Percentiles rank a stretch among this genome's conserved stretches.
Conservation (phyloP, 1,284 basidiomycete species). For the Hemileia vastatrix region DNA sequence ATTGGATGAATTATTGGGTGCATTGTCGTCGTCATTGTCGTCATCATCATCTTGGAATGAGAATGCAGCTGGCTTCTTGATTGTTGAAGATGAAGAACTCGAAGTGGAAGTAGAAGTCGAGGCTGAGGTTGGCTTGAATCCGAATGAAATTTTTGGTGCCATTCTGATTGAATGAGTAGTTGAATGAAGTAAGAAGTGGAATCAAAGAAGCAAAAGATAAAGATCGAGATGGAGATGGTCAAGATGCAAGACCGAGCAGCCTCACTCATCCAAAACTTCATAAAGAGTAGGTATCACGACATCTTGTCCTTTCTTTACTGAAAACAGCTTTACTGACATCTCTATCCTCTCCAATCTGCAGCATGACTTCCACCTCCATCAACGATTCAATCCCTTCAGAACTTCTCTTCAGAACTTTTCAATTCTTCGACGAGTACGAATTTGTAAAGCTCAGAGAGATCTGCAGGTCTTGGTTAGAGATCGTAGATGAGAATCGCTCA, state of each 20-base stretch:
- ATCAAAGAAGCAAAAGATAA: background rate
- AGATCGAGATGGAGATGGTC: too few relatives aligned
- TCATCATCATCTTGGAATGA: constrained; percentile 27
- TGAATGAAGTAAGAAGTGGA: background rate
- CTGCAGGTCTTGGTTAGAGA: background rate
- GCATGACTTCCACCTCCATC: too few relatives aligned
- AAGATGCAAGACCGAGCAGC: too few relatives aligned
- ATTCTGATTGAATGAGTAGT: background rate
- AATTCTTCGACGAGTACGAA: background rate
- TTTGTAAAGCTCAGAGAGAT: too few relatives aligned
- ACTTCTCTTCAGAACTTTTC: too few relatives aligned
- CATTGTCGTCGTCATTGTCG: constrained; percentile 2
- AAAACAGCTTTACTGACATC: too few relatives aligned
- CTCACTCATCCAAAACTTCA: too few relatives aligned
- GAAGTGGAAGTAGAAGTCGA: background rate
- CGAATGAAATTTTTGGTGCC: background rate
- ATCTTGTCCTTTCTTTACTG: too few relatives aligned
- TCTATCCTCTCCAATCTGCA: too few relatives aligned
- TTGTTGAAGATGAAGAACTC: background rate
- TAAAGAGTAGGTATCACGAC: too few relatives aligned
- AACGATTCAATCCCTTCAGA: too few relatives aligned
- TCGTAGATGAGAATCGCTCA: too few relatives aligned
- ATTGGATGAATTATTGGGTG: background rate
- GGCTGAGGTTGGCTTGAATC: background rate
- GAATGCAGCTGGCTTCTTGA: constrained; percentile 8